Percentiles rank a stretch among this genome's conserved stretches.
These are phyloP conservation scores for Syzygium syzygioides DNA, from an alignment of 441 rosid genomes.

Conservation along the genomic window DNA sequence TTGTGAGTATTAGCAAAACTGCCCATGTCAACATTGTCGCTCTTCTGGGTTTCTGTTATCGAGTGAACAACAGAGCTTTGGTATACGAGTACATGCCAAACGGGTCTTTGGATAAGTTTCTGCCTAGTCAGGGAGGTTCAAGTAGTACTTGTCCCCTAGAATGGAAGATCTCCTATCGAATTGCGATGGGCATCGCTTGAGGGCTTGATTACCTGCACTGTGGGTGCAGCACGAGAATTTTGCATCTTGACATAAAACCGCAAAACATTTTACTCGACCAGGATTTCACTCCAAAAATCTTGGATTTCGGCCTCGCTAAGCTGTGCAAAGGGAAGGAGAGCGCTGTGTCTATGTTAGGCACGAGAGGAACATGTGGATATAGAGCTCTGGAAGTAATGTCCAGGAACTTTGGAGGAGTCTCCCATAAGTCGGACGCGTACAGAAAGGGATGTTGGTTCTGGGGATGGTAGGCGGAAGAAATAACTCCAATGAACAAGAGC, in stretches of 20 bases:
- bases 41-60: slow-evolving; percentile 23
- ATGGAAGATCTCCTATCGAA: background rate
- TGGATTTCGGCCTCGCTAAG: slow-evolving; percentile 42
- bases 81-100: slow-evolving; percentile 18
- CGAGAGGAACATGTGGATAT: slow-evolving; percentile 26
- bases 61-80: slow-evolving; percentile 6
- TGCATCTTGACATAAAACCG: slow-evolving; percentile 63
- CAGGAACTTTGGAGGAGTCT: slow-evolving; percentile 16
- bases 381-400: slow-evolving; percentile 25
- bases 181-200: slow-evolving; percentile 30
- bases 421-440: slow-evolving; percentile 28
- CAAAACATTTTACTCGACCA: slow-evolving; percentile 39
- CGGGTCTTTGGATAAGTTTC: slow-evolving; percentile 24
- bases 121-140: background rate
- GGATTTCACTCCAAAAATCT: slow-evolving; percentile 30
- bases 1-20: slow-evolving; percentile 4
- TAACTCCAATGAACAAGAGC: background rate
- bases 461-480: slow-evolving; percentile 26
- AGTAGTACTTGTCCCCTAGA: background rate
- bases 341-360: slow-evolving; percentile 13
- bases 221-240: slow-evolving; percentile 47
- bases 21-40: slow-evolving; percentile 7
- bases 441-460: slow-evolving; percentile 31
- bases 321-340: slow-evolving; percentile 25
- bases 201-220: slow-evolving; percentile 43